These are phyloP conservation scores for Picochlorum costavermella DNA, from an alignment of 139 green algal species.

Conservation along the genomic window DNA sequence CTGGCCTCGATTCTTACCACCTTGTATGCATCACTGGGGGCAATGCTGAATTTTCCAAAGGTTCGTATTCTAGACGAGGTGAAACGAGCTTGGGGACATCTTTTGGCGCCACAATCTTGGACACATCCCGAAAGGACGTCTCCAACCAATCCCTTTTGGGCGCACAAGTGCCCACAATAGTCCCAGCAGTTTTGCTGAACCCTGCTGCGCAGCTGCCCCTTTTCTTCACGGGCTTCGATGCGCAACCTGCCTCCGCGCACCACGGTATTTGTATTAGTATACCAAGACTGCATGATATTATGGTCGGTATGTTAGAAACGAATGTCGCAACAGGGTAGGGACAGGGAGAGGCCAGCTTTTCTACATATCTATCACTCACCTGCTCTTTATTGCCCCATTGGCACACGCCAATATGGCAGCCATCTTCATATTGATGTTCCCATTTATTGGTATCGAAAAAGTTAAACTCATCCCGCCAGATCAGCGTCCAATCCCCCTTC, in stretches of 20 bases:
- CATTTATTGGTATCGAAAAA: not conserved
- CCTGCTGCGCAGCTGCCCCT: not conserved
- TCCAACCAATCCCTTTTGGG: not conserved
- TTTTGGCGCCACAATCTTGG: not conserved
- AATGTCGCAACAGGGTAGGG: too few relatives aligned
- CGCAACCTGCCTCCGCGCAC: not conserved
- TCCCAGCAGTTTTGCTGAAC: constrained; percentile 11
- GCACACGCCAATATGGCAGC: not conserved
- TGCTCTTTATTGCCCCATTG: constrained; percentile 1
- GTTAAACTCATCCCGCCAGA: constrained; percentile 4
- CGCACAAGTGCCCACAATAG: constrained; percentile 1
- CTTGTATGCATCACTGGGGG: not conserved
- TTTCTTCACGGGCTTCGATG: constrained; percentile 7
- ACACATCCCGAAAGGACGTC: not conserved
- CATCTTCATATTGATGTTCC: constrained; percentile 6
- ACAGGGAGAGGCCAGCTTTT: too few relatives aligned
- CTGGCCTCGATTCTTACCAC: constrained; percentile 10
- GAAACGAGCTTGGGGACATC: not conserved
- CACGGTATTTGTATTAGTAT: not conserved
- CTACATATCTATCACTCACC: not conserved
- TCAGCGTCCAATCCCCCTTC: not conserved
- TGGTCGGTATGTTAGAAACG: not conserved
- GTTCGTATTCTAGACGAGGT: constrained; percentile 12
- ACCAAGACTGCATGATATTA: not conserved
- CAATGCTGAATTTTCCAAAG: constrained; percentile 14